Percentiles rank a stretch among this genome's conserved stretches.
Evolutionary conservation across 106 monocot genomes (phyloP).

Genomic region (Narthecium ossifragum): DNA sequence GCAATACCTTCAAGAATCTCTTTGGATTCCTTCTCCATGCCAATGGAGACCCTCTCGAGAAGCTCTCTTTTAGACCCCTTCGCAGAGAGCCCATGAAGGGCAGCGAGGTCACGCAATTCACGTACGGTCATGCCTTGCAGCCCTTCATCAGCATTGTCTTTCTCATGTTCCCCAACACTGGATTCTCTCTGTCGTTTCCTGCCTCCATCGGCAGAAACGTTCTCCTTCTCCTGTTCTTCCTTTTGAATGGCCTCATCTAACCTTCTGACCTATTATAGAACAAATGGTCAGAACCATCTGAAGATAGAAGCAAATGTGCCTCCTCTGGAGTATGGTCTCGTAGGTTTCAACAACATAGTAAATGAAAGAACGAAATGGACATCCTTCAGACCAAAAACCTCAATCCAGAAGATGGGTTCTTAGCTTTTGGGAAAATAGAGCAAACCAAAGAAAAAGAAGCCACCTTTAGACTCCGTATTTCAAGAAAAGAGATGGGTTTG

Average conservation of each 20-base stretch:
- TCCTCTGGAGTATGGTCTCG: too few relatives aligned
- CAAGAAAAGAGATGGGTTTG: too few relatives aligned
- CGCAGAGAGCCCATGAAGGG: constrained; percentile 24
- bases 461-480: too few relatives aligned
- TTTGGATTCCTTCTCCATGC: constrained; percentile 9
- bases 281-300: too few relatives aligned
- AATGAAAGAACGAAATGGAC: too few relatives aligned
- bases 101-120: constrained; percentile 34
- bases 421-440: too few relatives aligned
- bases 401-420: too few relatives aligned
- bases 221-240: constrained; percentile 32
- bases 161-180: background rate
- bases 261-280: constrained; percentile 36
- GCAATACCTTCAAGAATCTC: constrained; percentile 3
- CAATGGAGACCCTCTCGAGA: constrained; percentile 37
- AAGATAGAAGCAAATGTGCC: too few relatives aligned
- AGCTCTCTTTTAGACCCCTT: constrained; percentile 50
- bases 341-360: too few relatives aligned
- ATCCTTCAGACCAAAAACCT: too few relatives aligned
- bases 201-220: constrained; percentile 3
- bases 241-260: constrained; percentile 38
- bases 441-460: too few relatives aligned
- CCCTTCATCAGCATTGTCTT: constrained; percentile 19
- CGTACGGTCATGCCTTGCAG: constrained; percentile 32
- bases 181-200: constrained; percentile 27